Percentiles rank a stretch among this genome's conserved stretches.
Conservation (phyloP, 805 yeast genomes). For the Lachancea thermotolerans region DNA sequence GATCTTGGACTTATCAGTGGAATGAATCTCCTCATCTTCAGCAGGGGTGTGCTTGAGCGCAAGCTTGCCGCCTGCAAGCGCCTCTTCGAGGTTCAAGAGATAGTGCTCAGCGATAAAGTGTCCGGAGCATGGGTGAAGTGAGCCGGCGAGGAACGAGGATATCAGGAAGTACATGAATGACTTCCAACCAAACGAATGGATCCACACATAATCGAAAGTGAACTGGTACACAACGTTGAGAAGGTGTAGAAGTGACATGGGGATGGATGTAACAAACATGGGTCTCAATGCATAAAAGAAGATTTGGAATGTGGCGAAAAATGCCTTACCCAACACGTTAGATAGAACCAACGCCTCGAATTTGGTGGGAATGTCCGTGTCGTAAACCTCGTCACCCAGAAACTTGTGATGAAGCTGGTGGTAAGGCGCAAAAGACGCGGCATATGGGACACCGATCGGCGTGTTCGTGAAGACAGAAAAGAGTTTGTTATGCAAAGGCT, state of each 20-base stretch:
- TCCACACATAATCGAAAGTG: constrained; percentile 49
- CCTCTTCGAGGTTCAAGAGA: constrained; percentile 52
- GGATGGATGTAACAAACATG: constrained; percentile 71
- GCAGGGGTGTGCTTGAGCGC: constrained; percentile 20
- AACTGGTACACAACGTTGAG: constrained; percentile 56
- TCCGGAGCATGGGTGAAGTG: constrained; percentile 90
- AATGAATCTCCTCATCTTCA: constrained; percentile 5
- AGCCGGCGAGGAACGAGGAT: constrained; percentile 83
- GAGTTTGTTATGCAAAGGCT: constrained; percentile 68
- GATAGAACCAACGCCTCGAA: constrained; percentile 70
- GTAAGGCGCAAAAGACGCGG: constrained; percentile 80
- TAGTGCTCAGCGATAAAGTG: constrained; percentile 96
- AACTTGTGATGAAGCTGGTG: constrained; percentile 90
- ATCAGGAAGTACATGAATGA: constrained; percentile 60
- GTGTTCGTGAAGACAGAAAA: constrained; percentile 72
- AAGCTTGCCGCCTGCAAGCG: constrained; percentile 15
- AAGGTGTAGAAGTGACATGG: constrained; percentile 68
- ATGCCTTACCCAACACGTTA: constrained; percentile 77
- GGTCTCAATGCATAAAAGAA: constrained; percentile 88
- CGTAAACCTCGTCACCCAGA: constrained; percentile 74
- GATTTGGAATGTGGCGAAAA: constrained; percentile 84
- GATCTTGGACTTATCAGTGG: constrained; percentile 6
- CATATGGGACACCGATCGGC: constrained; percentile 86
- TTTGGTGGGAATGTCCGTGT: constrained; percentile 81
- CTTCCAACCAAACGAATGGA: constrained; percentile 56